Base-by-base conservation (phyloP, 2,329 filamentous ascomycete species). In the Zasmidium citrigriseum region DNA sequence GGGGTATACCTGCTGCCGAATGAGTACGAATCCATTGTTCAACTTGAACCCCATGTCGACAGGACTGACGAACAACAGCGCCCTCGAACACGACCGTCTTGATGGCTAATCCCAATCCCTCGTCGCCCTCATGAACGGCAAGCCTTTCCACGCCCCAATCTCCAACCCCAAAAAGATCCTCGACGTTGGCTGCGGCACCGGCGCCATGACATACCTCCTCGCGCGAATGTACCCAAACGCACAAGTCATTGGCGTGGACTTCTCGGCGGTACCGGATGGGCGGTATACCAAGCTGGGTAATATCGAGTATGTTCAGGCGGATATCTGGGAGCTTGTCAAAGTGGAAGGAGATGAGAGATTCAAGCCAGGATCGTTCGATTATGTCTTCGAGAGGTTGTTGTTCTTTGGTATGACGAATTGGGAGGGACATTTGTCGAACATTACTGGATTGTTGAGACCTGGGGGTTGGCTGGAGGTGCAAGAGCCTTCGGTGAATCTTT, bases 241-340 rank as follows among this genome's bases (percentile, higher is more conserved):
- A 10, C 57, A 72, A 47, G 67, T 74, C 2, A 66, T 69, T 54
- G 74, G 69, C 48, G 71, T 70, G 20, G 74, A 77, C 55, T 63
- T 74, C 27, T 55, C 55, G 21, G 25, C 60, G 22, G 55, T 64
- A 2, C 54, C 54, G 11, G 29, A 50, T n/a, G 24, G 24, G n/a
- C 10, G 47, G 11, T 47, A 49, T 5, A n/a, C 14, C 2, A 25
- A 44, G 22, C 20, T 18, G 29, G 11, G 11, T 2, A 49, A 52
- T 21, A 38, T 60, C 22, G 22, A 25, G 14, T 54, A 29, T 46
- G 25, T 60, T 16, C 38, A 60, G 20, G 58, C 47, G 14, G 49
- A 60, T 45, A 46, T 60, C 45, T 29, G 18, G 11, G 41, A 56
- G 10, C 49, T 60, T 14, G n/a, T 55, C 5, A 49, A 34, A 18